phyloP scores from a whole-genome alignment of 2,329 filamentous ascomycete genomes.

The Neopestalotiopsis clavispora region DNA sequence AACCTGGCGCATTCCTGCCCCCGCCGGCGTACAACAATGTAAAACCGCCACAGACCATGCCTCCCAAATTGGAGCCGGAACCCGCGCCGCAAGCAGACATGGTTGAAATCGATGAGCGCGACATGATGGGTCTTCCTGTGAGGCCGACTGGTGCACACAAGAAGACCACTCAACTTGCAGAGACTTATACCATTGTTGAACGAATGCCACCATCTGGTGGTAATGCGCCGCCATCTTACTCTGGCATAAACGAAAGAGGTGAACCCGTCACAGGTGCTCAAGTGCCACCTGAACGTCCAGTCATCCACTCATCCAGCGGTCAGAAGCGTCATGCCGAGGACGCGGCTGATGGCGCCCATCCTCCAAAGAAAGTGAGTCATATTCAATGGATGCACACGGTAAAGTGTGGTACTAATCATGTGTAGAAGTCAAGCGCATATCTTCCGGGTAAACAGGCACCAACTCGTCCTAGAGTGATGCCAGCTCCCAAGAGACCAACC shows the following conservation, averaged over 20 bases:
- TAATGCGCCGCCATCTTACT: slow-evolving; percentile 6
- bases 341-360: slow-evolving; percentile 25
- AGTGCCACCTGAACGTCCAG: slow-evolving; percentile 30
- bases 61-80: background rate
- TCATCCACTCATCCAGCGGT: slow-evolving; percentile 34
- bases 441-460: slow-evolving; percentile 24
- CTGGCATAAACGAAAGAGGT: slow-evolving; percentile 36
- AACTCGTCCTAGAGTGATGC: slow-evolving; percentile 31
- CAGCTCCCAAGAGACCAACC: slow-evolving; percentile 31
- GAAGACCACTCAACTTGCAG: slow-evolving; percentile 30
- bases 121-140: slow-evolving; percentile 33
- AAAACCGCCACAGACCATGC: slow-evolving; percentile 12
- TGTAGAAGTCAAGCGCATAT: slow-evolving; percentile 28
- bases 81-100: background rate
- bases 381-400: background rate
- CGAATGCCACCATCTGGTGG: slow-evolving; percentile 22
- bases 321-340: slow-evolving; percentile 33
- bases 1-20: slow-evolving; percentile 43
- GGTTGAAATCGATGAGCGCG: slow-evolving; percentile 28
- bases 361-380: slow-evolving; percentile 32
- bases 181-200: slow-evolving; percentile 33
- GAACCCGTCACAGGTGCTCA: slow-evolving; percentile 28
- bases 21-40: slow-evolving; percentile 25
- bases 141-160: slow-evolving; percentile 25
- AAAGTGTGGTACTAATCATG: background rate